Percentiles rank a stretch among this genome's conserved stretches.
Evolutionary conservation across 1,139 yeast species (phyloP).

Genomic region (Blastobotrys capitulatus): DNA sequence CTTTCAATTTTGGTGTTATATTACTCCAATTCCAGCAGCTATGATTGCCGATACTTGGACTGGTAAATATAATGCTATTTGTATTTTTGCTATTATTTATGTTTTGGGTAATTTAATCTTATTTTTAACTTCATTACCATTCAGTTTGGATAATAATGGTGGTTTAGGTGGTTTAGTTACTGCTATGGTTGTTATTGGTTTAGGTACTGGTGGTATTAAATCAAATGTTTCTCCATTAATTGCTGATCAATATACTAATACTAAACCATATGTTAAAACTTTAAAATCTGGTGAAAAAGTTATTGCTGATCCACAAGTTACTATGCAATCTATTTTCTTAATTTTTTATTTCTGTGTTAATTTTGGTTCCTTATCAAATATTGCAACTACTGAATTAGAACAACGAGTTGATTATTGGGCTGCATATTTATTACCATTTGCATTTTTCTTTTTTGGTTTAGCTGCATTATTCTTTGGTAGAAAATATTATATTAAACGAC

Average conservation of each 20-base stretch:
- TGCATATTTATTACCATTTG: constrained; percentile 64
- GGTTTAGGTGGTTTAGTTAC: constrained; percentile 50
- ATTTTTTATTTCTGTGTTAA: constrained; percentile 77
- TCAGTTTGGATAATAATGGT: constrained; percentile 39
- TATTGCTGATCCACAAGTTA: constrained; percentile 62
- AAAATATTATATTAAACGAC: constrained; percentile 52
- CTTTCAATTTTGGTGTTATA: constrained; percentile 78
- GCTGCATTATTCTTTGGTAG: constrained; percentile 51
- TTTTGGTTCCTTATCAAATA: constrained; percentile 70
- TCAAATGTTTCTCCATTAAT: constrained; percentile 72
- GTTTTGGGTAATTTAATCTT: constrained; percentile 56
- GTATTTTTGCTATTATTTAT: constrained; percentile 55
- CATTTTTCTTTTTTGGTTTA: constrained; percentile 56
- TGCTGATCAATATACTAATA: constrained; percentile 65
- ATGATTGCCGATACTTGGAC: constrained; percentile 67
- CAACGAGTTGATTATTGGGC: constrained; percentile 71
- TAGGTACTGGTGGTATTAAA: constrained; percentile 71
- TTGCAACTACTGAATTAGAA: constrained; percentile 73
- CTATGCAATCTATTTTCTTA: constrained; percentile 70
- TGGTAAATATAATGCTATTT: constrained; percentile 69
- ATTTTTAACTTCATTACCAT: constrained; percentile 67
- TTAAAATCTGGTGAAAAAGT: constrained; percentile 60
- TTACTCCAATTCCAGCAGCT: constrained; percentile 76
- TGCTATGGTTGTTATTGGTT: constrained; percentile 62
- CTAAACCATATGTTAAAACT: constrained; percentile 54